Conservation (phyloP, 2,329 filamentous ascomycete genomes). For the Verticillium alfalfae region DNA sequence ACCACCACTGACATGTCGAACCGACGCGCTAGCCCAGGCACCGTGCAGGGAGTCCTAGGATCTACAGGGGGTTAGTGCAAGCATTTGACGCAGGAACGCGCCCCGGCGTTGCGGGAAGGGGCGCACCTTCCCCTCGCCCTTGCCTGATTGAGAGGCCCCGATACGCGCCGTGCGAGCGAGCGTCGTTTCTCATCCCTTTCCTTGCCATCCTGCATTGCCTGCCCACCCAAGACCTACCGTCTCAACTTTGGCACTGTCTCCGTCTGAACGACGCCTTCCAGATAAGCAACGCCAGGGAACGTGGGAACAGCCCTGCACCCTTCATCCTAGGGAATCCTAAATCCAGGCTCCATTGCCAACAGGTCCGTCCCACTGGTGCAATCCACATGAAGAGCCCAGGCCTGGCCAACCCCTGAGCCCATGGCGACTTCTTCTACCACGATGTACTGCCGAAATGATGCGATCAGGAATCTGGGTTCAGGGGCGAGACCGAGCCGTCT, state of each 20-base stretch:
- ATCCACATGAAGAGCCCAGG: background rate
- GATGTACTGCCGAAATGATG: background rate
- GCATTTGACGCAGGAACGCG: conserved; percentile 12
- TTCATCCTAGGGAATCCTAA: background rate
- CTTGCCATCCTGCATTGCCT: background rate
- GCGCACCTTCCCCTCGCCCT: background rate
- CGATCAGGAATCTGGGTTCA: background rate
- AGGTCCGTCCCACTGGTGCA: background rate
- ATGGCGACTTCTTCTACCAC: background rate
- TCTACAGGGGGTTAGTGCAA: background rate
- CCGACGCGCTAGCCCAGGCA: conserved; percentile 3
- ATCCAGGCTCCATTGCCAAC: background rate
- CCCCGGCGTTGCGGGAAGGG: conserved; percentile 3
- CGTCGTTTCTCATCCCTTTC: background rate
- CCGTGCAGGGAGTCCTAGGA: conserved; percentile 1
- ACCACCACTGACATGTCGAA: background rate
- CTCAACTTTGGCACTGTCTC: background rate
- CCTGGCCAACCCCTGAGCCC: background rate
- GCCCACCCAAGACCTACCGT: background rate
- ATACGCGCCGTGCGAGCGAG: background rate
- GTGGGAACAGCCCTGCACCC: background rate
- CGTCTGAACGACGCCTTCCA: background rate
- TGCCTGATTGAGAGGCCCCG: background rate
- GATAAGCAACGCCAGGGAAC: background rate
- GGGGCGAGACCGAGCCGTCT: background rate